phyloP scores from a whole-genome alignment of 2,329 filamentous ascomycete species.

The Ophiocordyceps camponoti-rufipedis region DNA sequence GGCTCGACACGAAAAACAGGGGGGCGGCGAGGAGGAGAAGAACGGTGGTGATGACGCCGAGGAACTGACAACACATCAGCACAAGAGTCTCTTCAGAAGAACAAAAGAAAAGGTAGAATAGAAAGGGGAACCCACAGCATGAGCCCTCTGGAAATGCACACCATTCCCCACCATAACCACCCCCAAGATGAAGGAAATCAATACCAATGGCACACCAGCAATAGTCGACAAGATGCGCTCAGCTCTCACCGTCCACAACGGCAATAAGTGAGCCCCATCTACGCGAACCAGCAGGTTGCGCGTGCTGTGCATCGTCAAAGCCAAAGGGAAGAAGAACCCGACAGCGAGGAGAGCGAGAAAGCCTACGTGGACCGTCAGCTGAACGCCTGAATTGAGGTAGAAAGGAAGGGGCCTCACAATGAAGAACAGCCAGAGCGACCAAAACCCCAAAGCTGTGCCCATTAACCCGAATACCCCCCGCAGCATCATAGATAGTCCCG shows the following conservation, averaged over 20 bases:
- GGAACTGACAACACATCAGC: background rate
- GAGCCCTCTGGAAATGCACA: constrained; percentile 10
- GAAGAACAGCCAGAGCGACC: constrained; percentile 1
- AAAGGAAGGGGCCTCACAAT: constrained; percentile 1
- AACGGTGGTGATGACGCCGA: background rate
- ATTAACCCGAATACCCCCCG: constrained; percentile 1
- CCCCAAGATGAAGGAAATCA: constrained; percentile 11
- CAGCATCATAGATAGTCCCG: constrained; percentile 2
- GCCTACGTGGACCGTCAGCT: background rate
- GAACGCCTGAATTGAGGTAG: background rate
- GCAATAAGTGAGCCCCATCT: constrained; percentile 6
- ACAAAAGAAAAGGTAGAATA: background rate
- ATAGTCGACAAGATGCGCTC: constrained; percentile 10
- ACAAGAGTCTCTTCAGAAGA: background rate
- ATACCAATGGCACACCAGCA: constrained; percentile 8
- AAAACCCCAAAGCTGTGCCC: constrained; percentile 1
- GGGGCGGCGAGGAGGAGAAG: background rate
- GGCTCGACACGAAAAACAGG: background rate
- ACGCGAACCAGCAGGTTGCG: constrained; percentile 10
- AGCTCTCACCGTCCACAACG: constrained; percentile 6
- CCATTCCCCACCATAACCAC: constrained; percentile 6
- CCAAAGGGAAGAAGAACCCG: constrained; percentile 10
- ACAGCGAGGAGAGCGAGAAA: constrained; percentile 7
- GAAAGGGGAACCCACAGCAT: constrained; percentile 8
- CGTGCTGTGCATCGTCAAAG: constrained; percentile 9